Evolutionary conservation across 495 filamentous ascomycete genomes (phyloP).

Genomic region (Niebla homalea): DNA sequence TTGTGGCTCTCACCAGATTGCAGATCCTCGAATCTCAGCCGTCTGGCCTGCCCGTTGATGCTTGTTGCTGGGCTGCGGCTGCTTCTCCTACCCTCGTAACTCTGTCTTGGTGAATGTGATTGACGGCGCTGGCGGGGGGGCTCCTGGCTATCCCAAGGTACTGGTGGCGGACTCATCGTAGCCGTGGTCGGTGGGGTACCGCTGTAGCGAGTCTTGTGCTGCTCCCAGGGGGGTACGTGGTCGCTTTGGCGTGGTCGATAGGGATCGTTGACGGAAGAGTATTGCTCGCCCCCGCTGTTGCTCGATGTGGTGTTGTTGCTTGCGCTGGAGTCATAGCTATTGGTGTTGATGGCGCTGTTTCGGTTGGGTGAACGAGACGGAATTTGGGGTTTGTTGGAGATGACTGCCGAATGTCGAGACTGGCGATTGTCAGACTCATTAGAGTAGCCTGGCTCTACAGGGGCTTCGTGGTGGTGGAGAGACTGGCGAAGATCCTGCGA

Average conservation of each 20-base stretch:
- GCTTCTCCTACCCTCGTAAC: constrained; percentile 7
- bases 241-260: constrained; percentile 1
- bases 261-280: not conserved
- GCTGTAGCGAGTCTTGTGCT: constrained; percentile 11
- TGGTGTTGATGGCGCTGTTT: not conserved
- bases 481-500: constrained; percentile 13
- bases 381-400: constrained; percentile 8
- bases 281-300: constrained; percentile 7
- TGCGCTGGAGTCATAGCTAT: constrained; percentile 10
- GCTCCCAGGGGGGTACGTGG: constrained; percentile 9
- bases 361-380: constrained; percentile 10
- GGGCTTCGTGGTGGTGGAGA: constrained; percentile 2
- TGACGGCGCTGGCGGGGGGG: not conserved
- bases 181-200: constrained; percentile 2
- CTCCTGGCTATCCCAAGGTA: constrained; percentile 11
- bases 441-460: not conserved
- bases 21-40: constrained; percentile 16
- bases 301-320: constrained; percentile 10
- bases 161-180: constrained; percentile 5
- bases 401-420: constrained; percentile 3
- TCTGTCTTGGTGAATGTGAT: constrained; percentile 8
- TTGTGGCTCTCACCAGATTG: constrained; percentile 1
- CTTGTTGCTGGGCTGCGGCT: constrained; percentile 16
- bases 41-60: constrained; percentile 16
- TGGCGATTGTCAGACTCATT: not conserved